Conservation (phyloP, 2,329 filamentous ascomycete species). For the Hypoxylon sp. region DNA sequence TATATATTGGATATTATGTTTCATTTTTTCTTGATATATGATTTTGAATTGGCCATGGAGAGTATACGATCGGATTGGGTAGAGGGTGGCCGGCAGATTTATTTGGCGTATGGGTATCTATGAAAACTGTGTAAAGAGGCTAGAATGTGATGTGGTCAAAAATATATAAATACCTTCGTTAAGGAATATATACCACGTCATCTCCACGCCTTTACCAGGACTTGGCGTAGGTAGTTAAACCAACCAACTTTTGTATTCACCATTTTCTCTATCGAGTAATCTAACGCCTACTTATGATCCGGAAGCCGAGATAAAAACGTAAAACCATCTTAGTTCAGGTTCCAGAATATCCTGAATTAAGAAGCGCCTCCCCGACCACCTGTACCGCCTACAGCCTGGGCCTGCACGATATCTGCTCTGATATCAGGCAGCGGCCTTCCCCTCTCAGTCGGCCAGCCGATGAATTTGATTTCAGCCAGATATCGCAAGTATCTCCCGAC, state of each 20-base stretch:
- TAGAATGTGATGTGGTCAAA: not conserved
- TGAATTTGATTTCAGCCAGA: slow-evolving; percentile 74
- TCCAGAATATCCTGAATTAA: slow-evolving; percentile 20
- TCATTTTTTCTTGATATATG: not conserved
- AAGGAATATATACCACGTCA: not conserved
- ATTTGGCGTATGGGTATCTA: not conserved
- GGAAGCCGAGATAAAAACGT: slow-evolving; percentile 4
- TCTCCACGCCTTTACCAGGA: not conserved
- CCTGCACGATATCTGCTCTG: slow-evolving; percentile 48
- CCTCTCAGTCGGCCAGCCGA: slow-evolving; percentile 62
- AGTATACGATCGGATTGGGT: not conserved
- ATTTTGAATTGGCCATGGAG: not conserved
- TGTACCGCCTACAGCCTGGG: slow-evolving; percentile 44
- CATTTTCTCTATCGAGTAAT: slow-evolving; percentile 26
- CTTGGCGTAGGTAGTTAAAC: slow-evolving; percentile 11
- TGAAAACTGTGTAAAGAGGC: not conserved
- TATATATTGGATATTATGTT: not conserved
- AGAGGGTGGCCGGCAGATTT: not conserved
- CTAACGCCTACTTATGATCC: slow-evolving; percentile 17
- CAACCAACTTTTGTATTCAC: slow-evolving; percentile 27
- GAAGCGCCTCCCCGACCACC: slow-evolving; percentile 51
- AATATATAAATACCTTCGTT: not conserved
- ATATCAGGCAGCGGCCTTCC: slow-evolving; percentile 55
- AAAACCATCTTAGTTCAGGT: not conserved
- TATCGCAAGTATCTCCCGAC: slow-evolving; percentile 76